A percentile compares a stretch with the other conserved stretches of the same genome.
phyloP scores from a whole-genome alignment of 2,329 filamentous ascomycete genomes.

The Penicillium griseofulvum region DNA sequence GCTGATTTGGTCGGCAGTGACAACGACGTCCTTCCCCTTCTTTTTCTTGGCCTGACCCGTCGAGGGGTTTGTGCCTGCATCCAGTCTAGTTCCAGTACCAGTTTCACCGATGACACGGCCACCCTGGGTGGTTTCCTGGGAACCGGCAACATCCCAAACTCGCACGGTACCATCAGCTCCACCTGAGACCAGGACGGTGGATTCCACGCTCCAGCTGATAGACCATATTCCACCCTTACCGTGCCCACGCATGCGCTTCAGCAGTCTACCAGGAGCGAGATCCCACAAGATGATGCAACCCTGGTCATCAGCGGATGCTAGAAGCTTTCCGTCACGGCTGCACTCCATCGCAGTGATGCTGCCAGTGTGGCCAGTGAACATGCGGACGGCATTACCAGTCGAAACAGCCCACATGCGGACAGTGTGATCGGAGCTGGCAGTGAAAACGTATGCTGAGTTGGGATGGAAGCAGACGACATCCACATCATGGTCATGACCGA shows the following conservation, averaged over 20 bases:
- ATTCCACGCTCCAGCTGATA: slow-evolving; percentile 89
- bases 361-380: slow-evolving; percentile 88
- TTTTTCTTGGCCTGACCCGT: slow-evolving; percentile 52
- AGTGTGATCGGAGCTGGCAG: slow-evolving; percentile 86
- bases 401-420: slow-evolving; percentile 97
- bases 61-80: slow-evolving; percentile 51
- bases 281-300: slow-evolving; percentile 96
- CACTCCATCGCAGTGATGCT: slow-evolving; percentile 83
- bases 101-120: slow-evolving; percentile 51
- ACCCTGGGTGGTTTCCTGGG: slow-evolving; percentile 58
- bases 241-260: slow-evolving; percentile 92
- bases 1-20: slow-evolving; percentile 89
- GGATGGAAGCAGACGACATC: slow-evolving; percentile 91
- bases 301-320: slow-evolving; percentile 85
- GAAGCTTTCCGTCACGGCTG: slow-evolving; percentile 79
- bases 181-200: slow-evolving; percentile 82
- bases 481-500: slow-evolving; percentile 91
- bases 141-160: slow-evolving; percentile 83
- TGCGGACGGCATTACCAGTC: slow-evolving; percentile 79
- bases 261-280: slow-evolving; percentile 75
- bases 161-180: slow-evolving; percentile 91
- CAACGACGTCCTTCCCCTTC: slow-evolving; percentile 83
- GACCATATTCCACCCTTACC: slow-evolving; percentile 92
- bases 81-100: slow-evolving; percentile 49
- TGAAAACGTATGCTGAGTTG: slow-evolving; percentile 91